Percentiles rank a stretch among this genome's conserved stretches.
Conservation (phyloP, 1,284 basidiomycete species). For the Fomes fomentarius region DNA sequence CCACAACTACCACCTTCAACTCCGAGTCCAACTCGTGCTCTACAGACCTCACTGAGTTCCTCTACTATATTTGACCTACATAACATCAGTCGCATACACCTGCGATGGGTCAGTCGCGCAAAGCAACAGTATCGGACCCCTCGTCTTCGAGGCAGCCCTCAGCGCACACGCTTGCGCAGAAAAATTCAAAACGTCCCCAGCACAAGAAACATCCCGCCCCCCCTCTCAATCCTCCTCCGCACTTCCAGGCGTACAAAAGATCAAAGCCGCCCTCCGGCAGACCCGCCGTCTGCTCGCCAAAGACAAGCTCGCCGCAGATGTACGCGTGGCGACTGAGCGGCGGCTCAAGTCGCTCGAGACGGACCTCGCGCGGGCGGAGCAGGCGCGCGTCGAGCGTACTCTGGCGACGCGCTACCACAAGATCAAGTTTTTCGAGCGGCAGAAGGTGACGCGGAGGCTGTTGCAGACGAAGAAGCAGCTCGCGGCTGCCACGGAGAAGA, state of each 20-base stretch:
- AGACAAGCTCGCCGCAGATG: conserved; percentile 80
- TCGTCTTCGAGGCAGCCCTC: conserved; percentile 14
- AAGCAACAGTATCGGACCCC: conserved; percentile 4
- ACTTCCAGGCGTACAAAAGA: conserved; percentile 70
- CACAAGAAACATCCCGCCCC: conserved; percentile 17
- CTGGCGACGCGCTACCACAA: conserved; percentile 81
- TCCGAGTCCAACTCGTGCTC: too few relatives aligned
- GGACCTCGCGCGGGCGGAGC: conserved; percentile 70
- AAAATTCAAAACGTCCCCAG: conserved; percentile 16
- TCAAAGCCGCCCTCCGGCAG: conserved; percentile 81
- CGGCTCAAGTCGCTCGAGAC: conserved; percentile 73
- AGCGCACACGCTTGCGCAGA: conserved; percentile 6
- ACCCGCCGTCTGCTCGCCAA: conserved; percentile 79
- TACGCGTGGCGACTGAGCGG: conserved; percentile 78
- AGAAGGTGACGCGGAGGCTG: conserved; percentile 79
- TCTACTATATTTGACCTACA: too few relatives aligned
- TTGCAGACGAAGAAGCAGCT: conserved; percentile 61
- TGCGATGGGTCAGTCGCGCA: not conserved
- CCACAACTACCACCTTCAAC: too few relatives aligned
- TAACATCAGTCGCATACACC: too few relatives aligned
- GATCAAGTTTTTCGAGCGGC: conserved; percentile 89
- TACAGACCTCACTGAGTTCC: too few relatives aligned
- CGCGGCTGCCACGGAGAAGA: conserved; percentile 36
- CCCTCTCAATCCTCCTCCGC: conserved; percentile 9
- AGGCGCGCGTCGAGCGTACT: conserved; percentile 66